Evolutionary conservation across 2,329 filamentous ascomycete genomes (phyloP).

Genomic region (Septoria petroselini): DNA sequence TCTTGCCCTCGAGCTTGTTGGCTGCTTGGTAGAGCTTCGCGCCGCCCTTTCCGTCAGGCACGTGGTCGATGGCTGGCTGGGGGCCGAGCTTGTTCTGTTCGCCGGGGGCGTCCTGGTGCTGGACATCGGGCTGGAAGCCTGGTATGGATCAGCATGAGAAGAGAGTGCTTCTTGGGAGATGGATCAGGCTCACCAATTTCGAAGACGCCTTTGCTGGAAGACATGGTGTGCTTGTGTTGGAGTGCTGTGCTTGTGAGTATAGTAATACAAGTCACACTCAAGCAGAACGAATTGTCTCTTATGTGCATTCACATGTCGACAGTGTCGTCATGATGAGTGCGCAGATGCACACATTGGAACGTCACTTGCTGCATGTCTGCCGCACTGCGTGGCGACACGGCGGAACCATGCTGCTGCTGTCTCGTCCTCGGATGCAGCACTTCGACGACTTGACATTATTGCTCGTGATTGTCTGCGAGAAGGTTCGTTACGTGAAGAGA

Average conservation of each 20-base stretch:
- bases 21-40: slow-evolving; percentile 70
- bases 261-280: no score
- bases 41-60: slow-evolving; percentile 66
- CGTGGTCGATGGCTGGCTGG: slow-evolving; percentile 59
- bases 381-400: no score
- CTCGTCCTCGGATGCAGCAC: no score
- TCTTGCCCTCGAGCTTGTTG: slow-evolving; percentile 71
- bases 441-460: no score
- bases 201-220: slow-evolving; percentile 34
- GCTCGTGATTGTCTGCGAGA: no score
- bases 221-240: slow-evolving; percentile 22
- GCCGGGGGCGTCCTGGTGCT: slow-evolving; percentile 54
- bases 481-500: no score
- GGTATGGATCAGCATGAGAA: no score
- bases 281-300: background rate
- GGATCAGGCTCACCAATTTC: slow-evolving; percentile 20
- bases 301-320: background rate
- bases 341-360: slow-evolving; percentile 2
- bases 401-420: no score
- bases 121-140: slow-evolving; percentile 37
- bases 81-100: slow-evolving; percentile 56
- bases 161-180: no score
- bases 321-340: slow-evolving; percentile 13
- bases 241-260: background rate
- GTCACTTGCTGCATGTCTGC: background rate